A percentile compares a stretch with the other conserved stretches of the same genome.
Evolutionary conservation across 306 rosid genomes (phyloP).

Genomic region (Cyamopsis tetragonoloba): DNA sequence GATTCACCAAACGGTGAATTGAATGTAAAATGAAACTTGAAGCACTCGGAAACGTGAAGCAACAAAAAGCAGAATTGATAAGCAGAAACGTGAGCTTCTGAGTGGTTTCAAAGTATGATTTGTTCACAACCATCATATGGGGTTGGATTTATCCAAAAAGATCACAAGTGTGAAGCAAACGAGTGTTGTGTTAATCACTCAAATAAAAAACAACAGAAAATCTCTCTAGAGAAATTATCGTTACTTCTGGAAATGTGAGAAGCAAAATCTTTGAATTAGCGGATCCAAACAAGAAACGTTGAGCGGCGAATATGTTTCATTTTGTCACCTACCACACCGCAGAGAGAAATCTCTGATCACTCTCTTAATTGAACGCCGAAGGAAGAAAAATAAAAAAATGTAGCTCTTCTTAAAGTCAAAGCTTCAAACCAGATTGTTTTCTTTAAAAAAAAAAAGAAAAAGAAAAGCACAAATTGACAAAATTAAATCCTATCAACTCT

Average conservation of each 20-base stretch:
- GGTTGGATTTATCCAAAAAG: slow-evolving; percentile 20
- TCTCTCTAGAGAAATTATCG: background rate
- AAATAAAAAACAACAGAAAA: too few species aligned
- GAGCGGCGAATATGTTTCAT: background rate
- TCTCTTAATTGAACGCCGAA: background rate
- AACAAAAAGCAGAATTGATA: background rate
- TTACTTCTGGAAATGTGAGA: background rate
- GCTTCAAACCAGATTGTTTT: background rate
- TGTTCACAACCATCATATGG: background rate
- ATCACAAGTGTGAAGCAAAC: background rate
- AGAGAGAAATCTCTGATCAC: background rate
- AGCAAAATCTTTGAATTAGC: background rate
- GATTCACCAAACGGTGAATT: background rate
- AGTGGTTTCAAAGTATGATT: background rate
- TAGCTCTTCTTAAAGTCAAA: background rate
- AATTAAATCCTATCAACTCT: background rate
- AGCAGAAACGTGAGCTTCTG: background rate
- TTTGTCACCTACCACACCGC: background rate
- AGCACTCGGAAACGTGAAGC: slow-evolving; percentile 24
- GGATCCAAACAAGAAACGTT: slow-evolving; percentile 6
- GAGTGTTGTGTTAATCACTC: background rate
- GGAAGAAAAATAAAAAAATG: slow-evolving; percentile 19
- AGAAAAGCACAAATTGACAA: background rate
- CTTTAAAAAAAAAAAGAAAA: background rate
- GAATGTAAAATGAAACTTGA: background rate